Base-by-base conservation (phyloP, 345 rosid genomes). In the Boechera stricta region DNA sequence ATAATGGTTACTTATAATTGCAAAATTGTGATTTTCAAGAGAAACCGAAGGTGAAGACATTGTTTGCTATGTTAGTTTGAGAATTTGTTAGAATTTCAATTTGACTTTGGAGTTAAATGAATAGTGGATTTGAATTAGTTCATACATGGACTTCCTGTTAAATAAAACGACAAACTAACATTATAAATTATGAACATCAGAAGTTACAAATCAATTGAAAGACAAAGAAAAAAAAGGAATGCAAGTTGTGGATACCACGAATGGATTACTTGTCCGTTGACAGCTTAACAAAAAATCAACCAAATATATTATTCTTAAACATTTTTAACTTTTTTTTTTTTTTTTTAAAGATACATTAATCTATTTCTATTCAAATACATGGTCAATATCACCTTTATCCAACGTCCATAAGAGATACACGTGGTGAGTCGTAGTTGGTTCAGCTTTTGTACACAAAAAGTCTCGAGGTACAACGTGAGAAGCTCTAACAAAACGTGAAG, bases 401-500 rank as follows among this genome's bases (percentile, higher is more conserved):
- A 54, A 77, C 73, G 73, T 68, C 68, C 5, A 28, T 35, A 38
- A 77, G 18, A 38, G 5, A 45, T 2, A 57, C 69, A 72, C 77
- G 68, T 72, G 67, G 54, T 47, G 13, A 48, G 12, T 33, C 59
- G 38, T 8, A 52, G 15, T 66, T 24, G 10, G 62, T 64, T 49
- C 32, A 72, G 32, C 33, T 78, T 36, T 31, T 56, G 0, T 41
- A 28, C 52, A 51, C 12, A 13, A 26, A 21, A 54, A 44, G 33
- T 62, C 75, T 64, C 51, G 11, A 54, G 47, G 55, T 62, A 79
- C 87, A 82, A 88, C 88, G 90, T 88, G 88, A 84, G 81, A 71
- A 74, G 86, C 87, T 85, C 85, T 60, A 82, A 79, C 54, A 61
- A 64, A 84, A 88, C 90, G 86, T 88, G 90, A 70, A 59, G 66